Evolutionary conservation across 2,329 filamentous ascomycete genomes (phyloP), one percentile per base, ranked within the genome.

Genomic region (Colletotrichum costaricense): DNA sequence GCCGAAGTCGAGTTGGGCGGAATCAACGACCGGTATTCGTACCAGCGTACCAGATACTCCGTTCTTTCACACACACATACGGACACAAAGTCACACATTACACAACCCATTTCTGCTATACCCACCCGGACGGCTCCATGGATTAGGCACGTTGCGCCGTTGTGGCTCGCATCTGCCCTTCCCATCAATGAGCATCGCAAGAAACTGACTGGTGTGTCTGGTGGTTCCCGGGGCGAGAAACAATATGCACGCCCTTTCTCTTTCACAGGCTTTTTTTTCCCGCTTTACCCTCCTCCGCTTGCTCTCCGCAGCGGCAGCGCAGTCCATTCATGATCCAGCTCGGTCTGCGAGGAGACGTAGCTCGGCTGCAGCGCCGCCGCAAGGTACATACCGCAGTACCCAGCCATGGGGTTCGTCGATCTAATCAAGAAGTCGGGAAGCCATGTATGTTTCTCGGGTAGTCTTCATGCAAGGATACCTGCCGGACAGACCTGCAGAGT

Each of bases 391-490:
- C 38, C 38, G 38, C 38, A 42, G 38, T 42, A 49, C 42, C 62
- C 71, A 56, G 71, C 19, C 67, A 71, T 71, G 71, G 67, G 70
- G 62, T 71, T 73, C 71, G 67, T 71, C 62, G 60, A 73, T 71
- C 71, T 64, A 66, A 55, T 42, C 66, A 66, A 49, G 67, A 62
- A 42, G 67, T 73, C 62, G 49, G 71, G 42, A 73, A 70, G 49
- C 46, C 67, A 49, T 66, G 60, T 42, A 42, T 42, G 38, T 42
- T 54, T 24, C 49, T 69, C 42, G 42, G 42, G 42, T 49, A 49
- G 24, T 55, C 49, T 46, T 19, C 67, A 57, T 70, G 71, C 71
- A 71, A 71, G 67, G 71, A 66, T 73, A 64, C 67, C 55, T 67
- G 55, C 67, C 56, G 62, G 57, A 46, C 56, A 62, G 52, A 42